Base-by-base conservation (phyloP, 1,139 yeast genomes). In the Wickerhamiella infanticola region DNA sequence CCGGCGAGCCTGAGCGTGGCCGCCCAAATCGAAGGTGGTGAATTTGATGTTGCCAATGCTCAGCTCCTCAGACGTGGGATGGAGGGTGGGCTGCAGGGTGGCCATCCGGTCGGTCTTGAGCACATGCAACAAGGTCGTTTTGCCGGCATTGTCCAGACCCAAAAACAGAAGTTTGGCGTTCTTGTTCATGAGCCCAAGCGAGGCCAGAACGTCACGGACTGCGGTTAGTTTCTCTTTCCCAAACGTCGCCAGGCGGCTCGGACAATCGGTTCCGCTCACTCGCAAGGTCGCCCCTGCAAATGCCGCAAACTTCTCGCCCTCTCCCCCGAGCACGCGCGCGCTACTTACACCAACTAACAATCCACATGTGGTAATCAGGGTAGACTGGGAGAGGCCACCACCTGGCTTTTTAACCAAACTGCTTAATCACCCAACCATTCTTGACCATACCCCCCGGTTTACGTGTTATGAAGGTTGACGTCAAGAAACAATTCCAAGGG, bases 81-180 rank as follows among this genome's bases (percentile, higher is more conserved):
- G 99, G 67, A 90, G 78, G 31, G 99, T 90, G 55, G 98, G 98
- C 66, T 86, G 95, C 59, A 90, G 76, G 43, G 96, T 86, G 48
- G 98, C 98, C 68, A 90, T 76, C 68, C 99, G 80, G 66, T 90
- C 99, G 63, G 90, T 93, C 72, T 82, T 90, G 64, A 90, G 75
- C 95, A 90, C 90, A 66, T 90, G 98, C 61, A 90, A 74, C 58
- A 90, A 73, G 39, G 99, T 90, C 48, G 98, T 90, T 66, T 90
- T 90, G 64, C 99, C 99, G 45, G 99, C 99, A 61, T 93, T 93
- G 67, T 90, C 99, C 56, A 90, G 78, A 50, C 99, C 99, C 53
- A 90, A 75, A 67, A 90, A 90, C 62, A 90, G 75, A 58, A 90
- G 74, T 69, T 90, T 90, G 61, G 97, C 99, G 64, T 88, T 96